Percentiles rank a stretch among this genome's conserved stretches.
phyloP scores from a whole-genome alignment of 1,139 yeast genomes.

The Magnusiomyces sp. region DNA sequence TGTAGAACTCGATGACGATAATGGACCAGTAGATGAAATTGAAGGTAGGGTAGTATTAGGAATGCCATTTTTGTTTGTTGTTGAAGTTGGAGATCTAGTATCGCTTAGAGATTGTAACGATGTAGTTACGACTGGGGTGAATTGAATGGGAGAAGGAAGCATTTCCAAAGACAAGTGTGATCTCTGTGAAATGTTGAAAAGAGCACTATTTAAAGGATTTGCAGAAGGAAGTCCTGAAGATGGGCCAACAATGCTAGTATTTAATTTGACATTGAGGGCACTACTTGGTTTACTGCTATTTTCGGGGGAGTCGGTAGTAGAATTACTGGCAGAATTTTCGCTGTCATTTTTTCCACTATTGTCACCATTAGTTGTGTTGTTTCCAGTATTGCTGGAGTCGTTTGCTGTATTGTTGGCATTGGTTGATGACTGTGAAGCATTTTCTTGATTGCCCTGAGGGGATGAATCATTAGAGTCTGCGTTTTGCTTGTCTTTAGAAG shows the following conservation, averaged over 20 bases:
- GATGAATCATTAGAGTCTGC: no score
- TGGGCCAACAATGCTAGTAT: slow-evolving; percentile 1
- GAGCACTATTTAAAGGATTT: background rate
- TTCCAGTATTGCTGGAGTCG: background rate
- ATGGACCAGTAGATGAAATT: background rate
- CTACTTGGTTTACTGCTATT: background rate
- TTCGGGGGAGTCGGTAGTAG: no score
- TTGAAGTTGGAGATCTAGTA: slow-evolving; percentile 6
- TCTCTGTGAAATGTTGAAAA: slow-evolving; percentile 3
- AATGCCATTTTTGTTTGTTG: slow-evolving; percentile 8
- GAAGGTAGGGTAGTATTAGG: slow-evolving; percentile 8
- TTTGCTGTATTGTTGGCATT: background rate
- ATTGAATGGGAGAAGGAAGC: slow-evolving; percentile 31
- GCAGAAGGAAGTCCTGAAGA: background rate
- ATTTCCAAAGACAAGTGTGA: slow-evolving; percentile 20
- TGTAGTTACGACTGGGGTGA: slow-evolving; percentile 25
- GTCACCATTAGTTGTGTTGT: background rate
- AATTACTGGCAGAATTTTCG: background rate
- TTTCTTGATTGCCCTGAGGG: no score
- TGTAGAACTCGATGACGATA: background rate
- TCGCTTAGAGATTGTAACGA: slow-evolving; percentile 18
- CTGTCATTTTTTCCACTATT: background rate
- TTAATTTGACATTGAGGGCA: background rate
- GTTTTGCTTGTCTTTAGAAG: no score
- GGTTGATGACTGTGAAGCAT: background rate